Evolutionary conservation across 164 flowering plant species (phyloP), one percentile per base, ranked within the genome.

Genomic region (Nymphaea colorata): DNA sequence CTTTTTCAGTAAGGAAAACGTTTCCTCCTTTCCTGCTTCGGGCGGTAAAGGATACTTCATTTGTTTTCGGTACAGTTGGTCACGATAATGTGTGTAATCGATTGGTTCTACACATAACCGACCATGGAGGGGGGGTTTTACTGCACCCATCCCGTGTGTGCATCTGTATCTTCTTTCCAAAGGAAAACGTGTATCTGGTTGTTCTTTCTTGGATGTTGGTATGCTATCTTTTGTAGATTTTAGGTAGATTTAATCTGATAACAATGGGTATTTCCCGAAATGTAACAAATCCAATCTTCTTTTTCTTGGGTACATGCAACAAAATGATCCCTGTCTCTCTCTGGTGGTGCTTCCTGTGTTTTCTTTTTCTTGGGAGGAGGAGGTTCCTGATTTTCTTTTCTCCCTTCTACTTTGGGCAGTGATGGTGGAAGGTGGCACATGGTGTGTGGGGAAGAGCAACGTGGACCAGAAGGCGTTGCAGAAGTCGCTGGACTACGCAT

Each of bases 391-490:
- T 25, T 25, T 25, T 25, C 36, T 25, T 25, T 25, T 25, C 36
- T 25, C 36, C 1, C 36, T 25, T 25, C 14, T 51, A 3, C 12
- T 51, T 10, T 10, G 57, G 57, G 14, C 57, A 51, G 57, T 51
- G 8, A 15, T 51, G 57, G 57, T 51, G 57, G 57, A 51, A 51
- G 57, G 57, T 8, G 57, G 57, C 57, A 61, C 63, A 16, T 66
- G 68, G 68, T 66, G 68, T 59, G 61, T 66, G 17, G 68, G 60
- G 42, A 47, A 53, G 41, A 14, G 41, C 17, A 43, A 42, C 3
- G 25, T 41, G 3, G 42, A 15, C 44, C 10, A 36, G n/a, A 14
- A 47, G 14, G 61, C 68, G 2, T 59, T 66, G 61, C 61, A 51
- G 42, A 15, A 41, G 5, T 25, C 42, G 43, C 42, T 66, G 43